phyloP scores from a whole-genome alignment of 345 rosid species.

The Brassica cretica region DNA sequence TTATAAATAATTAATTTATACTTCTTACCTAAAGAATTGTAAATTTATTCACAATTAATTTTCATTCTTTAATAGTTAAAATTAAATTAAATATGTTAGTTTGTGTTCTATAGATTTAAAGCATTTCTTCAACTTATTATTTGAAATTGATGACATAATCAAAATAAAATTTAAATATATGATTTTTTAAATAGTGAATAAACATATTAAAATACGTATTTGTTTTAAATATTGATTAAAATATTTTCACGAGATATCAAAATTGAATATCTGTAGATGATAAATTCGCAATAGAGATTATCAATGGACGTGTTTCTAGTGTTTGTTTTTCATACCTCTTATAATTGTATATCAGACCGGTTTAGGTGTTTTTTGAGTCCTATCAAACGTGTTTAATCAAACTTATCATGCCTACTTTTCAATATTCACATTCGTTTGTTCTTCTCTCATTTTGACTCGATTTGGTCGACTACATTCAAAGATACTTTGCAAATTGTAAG shows the following conservation, averaged over 20 bases:
- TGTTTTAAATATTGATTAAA: background rate
- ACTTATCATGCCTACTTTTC: slow-evolving; percentile 1
- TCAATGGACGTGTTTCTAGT: background rate
- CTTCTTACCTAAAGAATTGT: background rate
- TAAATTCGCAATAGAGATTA: background rate
- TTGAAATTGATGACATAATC: background rate
- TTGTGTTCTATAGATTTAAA: background rate
- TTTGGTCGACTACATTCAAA: background rate
- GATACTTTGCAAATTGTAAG: background rate
- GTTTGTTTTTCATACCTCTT: background rate
- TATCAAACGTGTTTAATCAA: background rate
- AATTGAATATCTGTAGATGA: background rate
- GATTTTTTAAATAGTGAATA: background rate
- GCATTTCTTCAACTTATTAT: background rate
- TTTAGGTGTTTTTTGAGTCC: background rate
- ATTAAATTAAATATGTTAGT: background rate
- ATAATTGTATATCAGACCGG: background rate
- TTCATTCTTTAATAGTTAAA: background rate
- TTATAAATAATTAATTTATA: background rate
- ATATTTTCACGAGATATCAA: background rate
- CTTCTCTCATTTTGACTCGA: slow-evolving; percentile 4
- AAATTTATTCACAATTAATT: background rate
- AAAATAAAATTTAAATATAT: background rate
- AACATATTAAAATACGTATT: background rate
- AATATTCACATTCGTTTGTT: slow-evolving; percentile 15